Evolutionary conservation across 192 early-diverging fungal species (phyloP).

Genomic region (Gryganskiella cystojenkinii): DNA sequence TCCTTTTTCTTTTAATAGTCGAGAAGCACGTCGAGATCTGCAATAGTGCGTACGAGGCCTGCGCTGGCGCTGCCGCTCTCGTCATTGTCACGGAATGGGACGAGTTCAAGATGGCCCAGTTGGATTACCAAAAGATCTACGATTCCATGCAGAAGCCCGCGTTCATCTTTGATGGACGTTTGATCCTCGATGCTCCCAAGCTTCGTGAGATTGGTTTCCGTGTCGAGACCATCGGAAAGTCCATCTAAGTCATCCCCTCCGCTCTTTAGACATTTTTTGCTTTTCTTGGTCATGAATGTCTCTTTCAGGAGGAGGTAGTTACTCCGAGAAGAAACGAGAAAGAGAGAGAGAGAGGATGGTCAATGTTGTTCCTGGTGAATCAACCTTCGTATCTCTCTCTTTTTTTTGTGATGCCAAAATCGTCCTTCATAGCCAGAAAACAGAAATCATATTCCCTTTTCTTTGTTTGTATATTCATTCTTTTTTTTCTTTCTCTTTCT

Average conservation of each 20-base stretch:
- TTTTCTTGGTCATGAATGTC: too few species aligned
- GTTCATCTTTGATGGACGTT: conserved; percentile 89
- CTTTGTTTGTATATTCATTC: too few species aligned
- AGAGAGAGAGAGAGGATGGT: neutral
- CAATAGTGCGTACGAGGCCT: conserved; percentile 72
- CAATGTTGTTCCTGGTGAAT: too few species aligned
- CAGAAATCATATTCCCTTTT: too few species aligned
- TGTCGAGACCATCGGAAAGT: conserved; percentile 71
- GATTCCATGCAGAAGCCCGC: conserved; percentile 82
- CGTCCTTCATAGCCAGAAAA: too few species aligned
- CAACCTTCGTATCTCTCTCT: neutral
- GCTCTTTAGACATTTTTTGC: too few species aligned
- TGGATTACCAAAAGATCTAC: conserved; percentile 75
- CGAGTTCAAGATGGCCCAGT: conserved; percentile 75
- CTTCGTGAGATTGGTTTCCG: conserved; percentile 83
- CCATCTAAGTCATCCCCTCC: conserved; percentile 1
- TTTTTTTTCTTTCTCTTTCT: too few species aligned
- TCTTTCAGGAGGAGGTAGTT: too few species aligned
- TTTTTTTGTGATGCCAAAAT: conserved; percentile 3
- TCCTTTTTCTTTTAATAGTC: conserved; percentile 34
- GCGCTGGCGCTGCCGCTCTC: conserved; percentile 75
- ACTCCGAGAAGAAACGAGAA: neutral
- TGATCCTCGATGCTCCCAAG: conserved; percentile 72
- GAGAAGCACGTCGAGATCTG: conserved; percentile 70
- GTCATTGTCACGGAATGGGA: conserved; percentile 90